Conservation (phyloP, 768 basidiomycete species). For the Naganishia vaughanmartiniae region DNA sequence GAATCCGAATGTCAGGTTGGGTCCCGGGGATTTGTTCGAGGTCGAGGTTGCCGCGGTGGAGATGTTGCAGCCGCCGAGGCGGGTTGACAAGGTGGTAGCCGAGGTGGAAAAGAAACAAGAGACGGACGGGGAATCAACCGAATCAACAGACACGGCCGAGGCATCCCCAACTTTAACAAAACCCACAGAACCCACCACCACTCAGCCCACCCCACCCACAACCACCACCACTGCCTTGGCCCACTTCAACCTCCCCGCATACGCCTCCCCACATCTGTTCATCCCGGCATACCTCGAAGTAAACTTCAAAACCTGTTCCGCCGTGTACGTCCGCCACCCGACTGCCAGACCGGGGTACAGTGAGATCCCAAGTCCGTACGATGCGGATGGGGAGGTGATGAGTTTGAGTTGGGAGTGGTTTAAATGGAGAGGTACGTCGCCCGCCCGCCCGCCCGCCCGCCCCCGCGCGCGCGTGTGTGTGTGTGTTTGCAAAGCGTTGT, state of each 20-base stretch:
- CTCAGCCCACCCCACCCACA: conserved; percentile 28
- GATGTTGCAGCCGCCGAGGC: conserved; percentile 57
- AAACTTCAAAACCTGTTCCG: conserved; percentile 82
- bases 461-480: not conserved
- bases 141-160: conserved; percentile 28
- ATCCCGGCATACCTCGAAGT: conserved; percentile 86
- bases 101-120: conserved; percentile 24
- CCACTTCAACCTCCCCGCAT: conserved; percentile 80
- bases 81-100: conserved; percentile 26
- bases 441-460: not conserved
- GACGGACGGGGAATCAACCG: conserved; percentile 32
- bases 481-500: too few species aligned
- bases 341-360: conserved; percentile 88
- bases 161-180: conserved; percentile 12
- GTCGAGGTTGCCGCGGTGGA: conserved; percentile 77
- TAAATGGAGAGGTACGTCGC: conserved; percentile 33
- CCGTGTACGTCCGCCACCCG: conserved; percentile 89
- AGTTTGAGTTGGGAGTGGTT: conserved; percentile 95
- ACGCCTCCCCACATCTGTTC: conserved; percentile 86
- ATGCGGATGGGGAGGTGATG: conserved; percentile 89
- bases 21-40: conserved; percentile 91
- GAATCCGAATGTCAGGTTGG: conserved; percentile 79
- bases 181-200: conserved; percentile 29
- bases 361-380: conserved; percentile 92
- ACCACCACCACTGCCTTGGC: conserved; percentile 29